These are phyloP conservation scores for Pittosporum tobira DNA, from an alignment of 129 eudicot species.

Conservation along the genomic window DNA sequence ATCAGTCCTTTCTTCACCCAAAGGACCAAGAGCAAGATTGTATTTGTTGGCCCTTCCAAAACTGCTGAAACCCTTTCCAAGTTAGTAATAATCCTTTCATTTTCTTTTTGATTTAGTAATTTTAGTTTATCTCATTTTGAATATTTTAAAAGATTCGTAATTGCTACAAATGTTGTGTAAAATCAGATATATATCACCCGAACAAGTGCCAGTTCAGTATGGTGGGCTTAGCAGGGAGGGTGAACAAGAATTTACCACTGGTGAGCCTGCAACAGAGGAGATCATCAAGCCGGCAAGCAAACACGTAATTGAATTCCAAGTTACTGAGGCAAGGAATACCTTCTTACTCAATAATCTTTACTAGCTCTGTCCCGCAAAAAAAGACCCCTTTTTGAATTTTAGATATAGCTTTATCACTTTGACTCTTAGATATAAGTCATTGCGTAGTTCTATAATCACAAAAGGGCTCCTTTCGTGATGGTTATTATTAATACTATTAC, in stretches of 20 bases:
- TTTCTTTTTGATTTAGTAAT: background rate
- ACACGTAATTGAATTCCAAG: constrained; percentile 55
- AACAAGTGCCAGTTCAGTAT: constrained; percentile 78
- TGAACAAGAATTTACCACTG: constrained; percentile 48
- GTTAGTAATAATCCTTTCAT: constrained; percentile 24
- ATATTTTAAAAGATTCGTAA: background rate
- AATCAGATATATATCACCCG: constrained; percentile 73
- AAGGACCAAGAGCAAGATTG: constrained; percentile 93
- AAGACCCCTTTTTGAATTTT: no score
- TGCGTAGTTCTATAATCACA: no score
- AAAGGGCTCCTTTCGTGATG: no score
- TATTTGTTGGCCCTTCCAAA: constrained; percentile 81
- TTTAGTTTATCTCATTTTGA: background rate
- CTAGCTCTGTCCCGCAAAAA: no score
- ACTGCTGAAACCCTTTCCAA: constrained; percentile 85
- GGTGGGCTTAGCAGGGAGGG: constrained; percentile 84
- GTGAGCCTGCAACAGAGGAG: constrained; percentile 53
- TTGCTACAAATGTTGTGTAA: background rate
- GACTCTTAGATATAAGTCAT: no score
- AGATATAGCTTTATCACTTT: no score
- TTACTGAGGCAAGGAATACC: constrained; percentile 48
- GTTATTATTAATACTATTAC: no score
- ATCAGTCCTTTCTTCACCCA: constrained; percentile 81
- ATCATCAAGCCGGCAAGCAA: constrained; percentile 57
- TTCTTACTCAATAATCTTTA: no score